Percentiles rank a stretch among this genome's conserved stretches.
Conservation (phyloP, 192 early-diverging fungal species). For the Coemansia sp. region DNA sequence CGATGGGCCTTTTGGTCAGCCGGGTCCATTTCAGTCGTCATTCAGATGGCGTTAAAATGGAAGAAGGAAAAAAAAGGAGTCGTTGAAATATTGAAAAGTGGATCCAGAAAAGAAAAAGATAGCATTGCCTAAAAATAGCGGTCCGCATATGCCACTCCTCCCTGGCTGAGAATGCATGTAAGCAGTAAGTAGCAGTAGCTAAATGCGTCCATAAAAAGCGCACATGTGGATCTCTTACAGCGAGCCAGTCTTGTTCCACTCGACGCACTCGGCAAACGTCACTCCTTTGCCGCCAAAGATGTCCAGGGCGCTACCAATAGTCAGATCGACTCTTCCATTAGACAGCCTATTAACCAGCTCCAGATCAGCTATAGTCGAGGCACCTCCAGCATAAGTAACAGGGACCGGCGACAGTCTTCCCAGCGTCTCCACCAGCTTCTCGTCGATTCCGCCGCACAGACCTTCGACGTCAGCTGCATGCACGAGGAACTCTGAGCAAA, state of each 20-base stretch:
- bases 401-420: slow-evolving; percentile 88
- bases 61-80: neutral
- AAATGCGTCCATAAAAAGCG: neutral
- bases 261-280: slow-evolving; percentile 77
- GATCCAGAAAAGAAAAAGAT: neutral
- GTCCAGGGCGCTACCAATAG: slow-evolving; percentile 95
- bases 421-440: slow-evolving; percentile 75
- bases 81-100: slow-evolving; percentile 1
- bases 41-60: slow-evolving; percentile 4
- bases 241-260: slow-evolving; percentile 63
- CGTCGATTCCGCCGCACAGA: slow-evolving; percentile 91
- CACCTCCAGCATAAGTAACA: slow-evolving; percentile 94
- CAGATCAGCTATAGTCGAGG: slow-evolving; percentile 66
- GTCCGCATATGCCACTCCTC: neutral
- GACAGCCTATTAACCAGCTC: slow-evolving; percentile 78
- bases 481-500: slow-evolving; percentile 90
- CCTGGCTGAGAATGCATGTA: too few species aligned
- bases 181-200: too few species aligned
- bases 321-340: slow-evolving; percentile 85
- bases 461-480: slow-evolving; percentile 99
- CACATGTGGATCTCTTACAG: neutral
- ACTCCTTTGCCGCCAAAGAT: slow-evolving; percentile 93
- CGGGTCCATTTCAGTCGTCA: slow-evolving; percentile 2
- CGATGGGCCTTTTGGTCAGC: slow-evolving; percentile 13
- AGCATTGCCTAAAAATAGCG: neutral